Evolutionary conservation across 108 stramenopile species (phyloP).

Genomic region (Conticribra guillardii): DNA sequence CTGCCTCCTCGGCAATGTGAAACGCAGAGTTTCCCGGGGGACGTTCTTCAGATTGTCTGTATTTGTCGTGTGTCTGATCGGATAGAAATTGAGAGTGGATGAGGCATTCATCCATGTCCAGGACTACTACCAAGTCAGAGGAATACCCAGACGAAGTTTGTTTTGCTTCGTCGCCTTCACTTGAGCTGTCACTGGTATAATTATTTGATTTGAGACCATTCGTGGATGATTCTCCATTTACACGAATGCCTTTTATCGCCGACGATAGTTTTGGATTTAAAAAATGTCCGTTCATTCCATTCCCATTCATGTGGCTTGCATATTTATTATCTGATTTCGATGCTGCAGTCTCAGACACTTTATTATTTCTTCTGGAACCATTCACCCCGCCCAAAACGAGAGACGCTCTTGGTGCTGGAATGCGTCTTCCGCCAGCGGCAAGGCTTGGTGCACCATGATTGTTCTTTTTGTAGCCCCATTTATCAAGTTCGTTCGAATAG

Average conservation of each 20-base stretch:
- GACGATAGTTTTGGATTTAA: constrained; percentile 4
- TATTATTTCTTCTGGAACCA: constrained; percentile 6
- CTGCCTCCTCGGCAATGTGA: constrained; percentile 33
- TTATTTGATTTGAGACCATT: constrained; percentile 1
- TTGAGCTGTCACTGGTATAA: not conserved
- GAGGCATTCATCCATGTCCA: constrained; percentile 99
- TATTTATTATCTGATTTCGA: too few relatives aligned
- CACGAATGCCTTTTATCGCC: too few relatives aligned
- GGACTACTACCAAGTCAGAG: constrained; percentile 91
- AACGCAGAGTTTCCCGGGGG: constrained; percentile 24
- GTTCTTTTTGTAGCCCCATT: constrained; percentile 50
- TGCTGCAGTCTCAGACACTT: too few relatives aligned
- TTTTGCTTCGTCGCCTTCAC: constrained; percentile 1
- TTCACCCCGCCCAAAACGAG: constrained; percentile 39
- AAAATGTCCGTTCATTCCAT: not conserved
- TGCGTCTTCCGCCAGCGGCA: constrained; percentile 10
- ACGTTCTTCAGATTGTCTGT: constrained; percentile 56
- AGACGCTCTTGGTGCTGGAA: constrained; percentile 39
- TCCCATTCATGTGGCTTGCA: not conserved
- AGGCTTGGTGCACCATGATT: constrained; percentile 11
- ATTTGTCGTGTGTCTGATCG: constrained; percentile 58
- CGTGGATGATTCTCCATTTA: not conserved
- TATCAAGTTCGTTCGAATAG: constrained; percentile 41
- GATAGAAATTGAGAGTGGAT: constrained; percentile 95
- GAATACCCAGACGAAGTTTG: constrained; percentile 17